phyloP scores from a whole-genome alignment of 2,329 filamentous ascomycete genomes.

The Apiospora hydei region DNA sequence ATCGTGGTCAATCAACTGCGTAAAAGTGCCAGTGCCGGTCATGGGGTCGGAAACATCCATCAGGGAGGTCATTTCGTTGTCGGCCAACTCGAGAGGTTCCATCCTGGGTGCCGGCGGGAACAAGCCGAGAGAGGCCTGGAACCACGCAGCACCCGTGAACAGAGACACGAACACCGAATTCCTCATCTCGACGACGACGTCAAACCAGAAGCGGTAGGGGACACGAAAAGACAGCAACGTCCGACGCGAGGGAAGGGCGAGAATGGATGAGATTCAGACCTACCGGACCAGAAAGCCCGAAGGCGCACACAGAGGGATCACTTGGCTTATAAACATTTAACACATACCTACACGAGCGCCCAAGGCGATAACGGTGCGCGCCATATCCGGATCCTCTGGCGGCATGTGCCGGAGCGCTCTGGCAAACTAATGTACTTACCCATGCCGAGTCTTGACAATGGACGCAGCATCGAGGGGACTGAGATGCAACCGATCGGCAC shows the following conservation, averaged over 20 bases:
- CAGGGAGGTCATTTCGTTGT: slow-evolving; percentile 30
- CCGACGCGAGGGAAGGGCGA: neutral
- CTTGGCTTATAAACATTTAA: neutral
- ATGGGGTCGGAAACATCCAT: slow-evolving; percentile 28
- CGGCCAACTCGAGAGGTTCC: slow-evolving; percentile 28
- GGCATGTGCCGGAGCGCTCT: slow-evolving; percentile 3
- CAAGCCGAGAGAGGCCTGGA: slow-evolving; percentile 30
- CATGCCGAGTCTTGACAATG: neutral
- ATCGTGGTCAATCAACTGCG: slow-evolving; percentile 66
- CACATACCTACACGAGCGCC: neutral
- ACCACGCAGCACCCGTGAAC: slow-evolving; percentile 26
- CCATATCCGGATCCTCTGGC: slow-evolving; percentile 3
- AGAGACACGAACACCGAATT: slow-evolving; percentile 25
- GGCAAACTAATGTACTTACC: neutral
- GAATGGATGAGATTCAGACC: neutral
- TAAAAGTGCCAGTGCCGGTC: slow-evolving; percentile 45
- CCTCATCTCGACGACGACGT: slow-evolving; percentile 28
- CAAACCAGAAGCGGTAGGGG: neutral
- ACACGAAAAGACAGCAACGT: neutral
- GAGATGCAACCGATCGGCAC: slow-evolving; percentile 6
- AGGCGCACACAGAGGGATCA: neutral
- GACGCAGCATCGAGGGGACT: slow-evolving; percentile 5
- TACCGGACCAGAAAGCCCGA: neutral
- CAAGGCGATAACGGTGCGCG: neutral
- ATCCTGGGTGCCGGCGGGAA: slow-evolving; percentile 32